Evolutionary conservation across 2,329 filamentous ascomycete genomes (phyloP), one percentile per base, ranked within the genome.

Genomic region (Xylaria arbuscula): DNA sequence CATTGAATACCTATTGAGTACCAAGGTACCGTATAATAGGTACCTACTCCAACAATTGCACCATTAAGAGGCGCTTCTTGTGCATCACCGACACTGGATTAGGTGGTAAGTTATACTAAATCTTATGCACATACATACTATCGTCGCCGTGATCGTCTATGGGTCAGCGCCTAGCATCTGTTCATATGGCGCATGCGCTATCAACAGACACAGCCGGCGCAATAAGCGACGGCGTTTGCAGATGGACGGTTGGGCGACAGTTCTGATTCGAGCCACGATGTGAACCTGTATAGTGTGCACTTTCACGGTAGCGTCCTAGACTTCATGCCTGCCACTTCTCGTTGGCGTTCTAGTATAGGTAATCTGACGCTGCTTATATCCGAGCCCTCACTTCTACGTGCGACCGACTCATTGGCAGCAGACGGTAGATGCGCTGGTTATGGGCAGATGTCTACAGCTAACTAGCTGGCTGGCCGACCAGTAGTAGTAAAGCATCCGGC

Each of bases 231-330:
- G 42, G 56, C 58, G 56, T 57, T 40, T 65, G 24, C 51, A 40
- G 57, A 40, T 17, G 45, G 42, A 48, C 36, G 40, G 13, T 51
- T 54, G 38, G 61, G 54, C 38, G 45, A 42, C 36, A 36, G 13
- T 56, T 42, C 58, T 69, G 67, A 71, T 71, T 71, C 69, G 69
- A 69, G 69, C 69, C 69, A 71, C 69, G 67, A 67, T 65, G 40
- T 28, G 40, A 56, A 42, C 28, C 19, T 36, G 38, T 53, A 34
- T 13, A 54, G 15, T n/a, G 22, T 45, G 6, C 15, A 45, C 40
- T 45, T 42, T 17, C 40, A 45, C 56, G 56, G 47, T 45, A 57
- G 45, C 58, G 45, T 34, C 47, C 62, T 24, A 22, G 55, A 42
- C 38, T 62, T 47, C 38, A 62, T 38, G 19, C 28, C 13, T 40